Evolutionary conservation across 768 basidiomycete species (phyloP).

Genomic region (Calvatia gigantea): DNA sequence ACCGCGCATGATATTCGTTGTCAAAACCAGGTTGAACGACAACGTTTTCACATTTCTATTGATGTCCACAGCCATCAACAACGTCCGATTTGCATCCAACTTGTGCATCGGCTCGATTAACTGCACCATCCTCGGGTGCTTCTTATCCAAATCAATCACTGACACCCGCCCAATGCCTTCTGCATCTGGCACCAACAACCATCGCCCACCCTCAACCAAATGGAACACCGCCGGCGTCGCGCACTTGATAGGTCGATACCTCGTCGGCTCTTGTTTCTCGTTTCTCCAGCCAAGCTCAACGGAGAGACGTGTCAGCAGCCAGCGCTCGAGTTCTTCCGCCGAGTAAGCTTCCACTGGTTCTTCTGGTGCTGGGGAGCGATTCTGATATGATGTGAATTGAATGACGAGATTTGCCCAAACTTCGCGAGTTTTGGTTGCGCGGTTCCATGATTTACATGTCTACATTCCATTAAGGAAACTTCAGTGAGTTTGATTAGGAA

Average conservation of each 20-base stretch:
- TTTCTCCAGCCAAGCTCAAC: constrained; percentile 12
- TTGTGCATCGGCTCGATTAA: constrained; percentile 11
- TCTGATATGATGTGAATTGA: constrained; percentile 5
- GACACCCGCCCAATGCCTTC: constrained; percentile 10
- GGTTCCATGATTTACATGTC: constrained; percentile 14
- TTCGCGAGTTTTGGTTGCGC: constrained; percentile 8
- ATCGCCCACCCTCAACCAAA: constrained; percentile 10
- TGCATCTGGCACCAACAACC: constrained; percentile 11
- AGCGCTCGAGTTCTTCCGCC: constrained; percentile 8
- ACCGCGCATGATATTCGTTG: constrained; percentile 9
- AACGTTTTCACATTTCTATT: background rate
- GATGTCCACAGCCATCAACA: constrained; percentile 11
- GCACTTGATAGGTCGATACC: constrained; percentile 9
- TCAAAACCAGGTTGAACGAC: constrained; percentile 7
- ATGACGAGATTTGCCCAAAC: constrained; percentile 9
- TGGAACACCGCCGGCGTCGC: constrained; percentile 4
- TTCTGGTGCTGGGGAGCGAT: constrained; percentile 4
- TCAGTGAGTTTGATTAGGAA: background rate
- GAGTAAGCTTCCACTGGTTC: constrained; percentile 11
- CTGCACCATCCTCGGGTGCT: background rate
- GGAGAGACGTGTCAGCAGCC: constrained; percentile 8
- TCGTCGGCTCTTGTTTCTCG: constrained; percentile 9
- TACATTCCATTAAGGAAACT: background rate
- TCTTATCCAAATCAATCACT: constrained; percentile 10
- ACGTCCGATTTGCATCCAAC: constrained; percentile 8